Base-by-base conservation (phyloP, 805 yeast species). In the Ogataea degrootiae region DNA sequence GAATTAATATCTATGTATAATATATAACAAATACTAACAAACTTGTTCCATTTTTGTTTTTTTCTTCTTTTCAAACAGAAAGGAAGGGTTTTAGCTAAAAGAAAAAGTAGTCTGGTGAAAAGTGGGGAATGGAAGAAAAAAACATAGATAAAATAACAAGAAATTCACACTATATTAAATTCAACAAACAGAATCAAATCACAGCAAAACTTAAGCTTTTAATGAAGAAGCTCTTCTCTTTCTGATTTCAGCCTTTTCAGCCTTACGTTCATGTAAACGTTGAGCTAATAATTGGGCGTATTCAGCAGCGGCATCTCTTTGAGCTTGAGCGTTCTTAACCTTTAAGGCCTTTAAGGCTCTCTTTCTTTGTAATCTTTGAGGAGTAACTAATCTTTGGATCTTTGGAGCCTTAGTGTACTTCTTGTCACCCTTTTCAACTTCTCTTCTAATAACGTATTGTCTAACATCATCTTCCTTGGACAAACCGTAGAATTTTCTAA, bases 231-330 rank as follows among this genome's bases (percentile, higher is more conserved):
- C 98, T 84, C 99, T 90, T 87, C 97, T 90, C 96, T 92, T 92
- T 82, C 87, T 90, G 78, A 87, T 83, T 82, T 90, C 97, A 78
- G 96, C 97, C 82, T 82, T 88, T 79, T 89, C 96, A 73, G 95
- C 92, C 83, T 92, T 92, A 81, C 91, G 89, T 80, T 92, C 97
- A 77, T 89, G 87, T 75, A 92, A 86, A 79, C 98, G 92, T 82
- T 89, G 80, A 73, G 99, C 98, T 75, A 94, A 83, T 73, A 94
- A 82, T 80, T 91, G 96, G 72, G 97, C 96, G 85, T 94, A 94
- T 79, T 94, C 99, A 72, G 98, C 96, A 77, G 99, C 99, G 79
- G 96, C 97, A 76, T 94, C 98, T 89, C 96, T 90, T 80, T 90
- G 96, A 71, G 88, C 90, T 83, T 89, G 96, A 74, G 98, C 97